Conservation (phyloP, 2,329 filamentous ascomycete species). For the Curvularia sp. region DNA sequence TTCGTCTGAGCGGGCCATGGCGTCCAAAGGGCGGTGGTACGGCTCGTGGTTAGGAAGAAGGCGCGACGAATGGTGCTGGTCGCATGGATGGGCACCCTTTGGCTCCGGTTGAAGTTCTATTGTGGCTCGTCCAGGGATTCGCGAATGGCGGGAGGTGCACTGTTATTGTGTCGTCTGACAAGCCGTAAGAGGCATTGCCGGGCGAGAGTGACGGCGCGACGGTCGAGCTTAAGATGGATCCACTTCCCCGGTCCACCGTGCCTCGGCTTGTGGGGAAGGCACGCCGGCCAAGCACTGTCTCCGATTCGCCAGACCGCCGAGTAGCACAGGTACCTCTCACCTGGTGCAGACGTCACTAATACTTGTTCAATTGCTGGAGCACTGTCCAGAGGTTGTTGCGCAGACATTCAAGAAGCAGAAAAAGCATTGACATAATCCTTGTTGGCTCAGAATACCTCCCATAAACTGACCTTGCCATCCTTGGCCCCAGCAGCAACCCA, state of each 20-base stretch:
- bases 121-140: background rate
- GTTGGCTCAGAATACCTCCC: conserved; percentile 77
- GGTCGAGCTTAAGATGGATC: conserved; percentile 13
- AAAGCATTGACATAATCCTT: background rate
- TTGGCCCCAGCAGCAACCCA: conserved; percentile 93
- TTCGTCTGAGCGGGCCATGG: conserved; percentile 29
- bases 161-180: conserved; percentile 17
- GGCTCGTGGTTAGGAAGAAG: conserved; percentile 6
- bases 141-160: background rate
- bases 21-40: conserved; percentile 2
- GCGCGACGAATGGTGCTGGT: conserved; percentile 3
- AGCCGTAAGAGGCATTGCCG: conserved; percentile 3
- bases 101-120: background rate
- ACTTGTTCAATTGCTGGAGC: background rate
- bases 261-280: conserved; percentile 31
- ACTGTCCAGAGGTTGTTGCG: background rate
- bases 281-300: conserved; percentile 14
- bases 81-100: conserved; percentile 3
- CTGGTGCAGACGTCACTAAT: background rate
- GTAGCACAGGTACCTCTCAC: background rate
- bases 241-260: conserved; percentile 24
- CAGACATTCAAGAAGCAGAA: background rate
- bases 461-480: conserved; percentile 92
- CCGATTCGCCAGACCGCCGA: conserved; percentile 12
- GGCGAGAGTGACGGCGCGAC: conserved; percentile 13